A percentile compares a stretch with the other conserved stretches of the same genome.
Evolutionary conservation across 768 basidiomycete species (phyloP).

Genomic region (Phanerochaete sordida): DNA sequence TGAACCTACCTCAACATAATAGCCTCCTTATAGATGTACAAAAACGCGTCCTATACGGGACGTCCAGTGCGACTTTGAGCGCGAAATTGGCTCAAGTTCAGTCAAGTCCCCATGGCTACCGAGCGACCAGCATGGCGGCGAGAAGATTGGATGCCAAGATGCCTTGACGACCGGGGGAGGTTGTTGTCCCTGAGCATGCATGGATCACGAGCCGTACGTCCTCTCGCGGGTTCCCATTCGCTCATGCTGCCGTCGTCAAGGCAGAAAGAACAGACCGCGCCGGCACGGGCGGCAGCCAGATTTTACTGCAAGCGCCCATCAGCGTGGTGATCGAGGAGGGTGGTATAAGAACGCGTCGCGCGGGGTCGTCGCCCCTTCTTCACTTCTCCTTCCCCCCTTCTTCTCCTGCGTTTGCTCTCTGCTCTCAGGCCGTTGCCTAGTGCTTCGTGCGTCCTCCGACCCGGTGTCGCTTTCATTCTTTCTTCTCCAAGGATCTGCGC

Average conservation of each 20-base stretch:
- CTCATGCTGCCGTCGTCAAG: background rate
- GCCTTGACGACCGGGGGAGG: constrained; percentile 5
- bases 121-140: background rate
- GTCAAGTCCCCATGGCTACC: constrained; percentile 3
- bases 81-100: background rate
- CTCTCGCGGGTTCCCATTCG: background rate
- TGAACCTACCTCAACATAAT: background rate
- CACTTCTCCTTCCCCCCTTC: constrained; percentile 9
- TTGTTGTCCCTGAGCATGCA: constrained; percentile 3
- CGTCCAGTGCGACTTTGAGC: background rate
- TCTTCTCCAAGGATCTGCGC: constrained; percentile 17
- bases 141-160: background rate
- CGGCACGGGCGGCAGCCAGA: background rate
- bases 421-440: constrained; percentile 37
- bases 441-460: constrained; percentile 46
- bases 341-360: background rate
- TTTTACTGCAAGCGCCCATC: background rate
- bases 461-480: constrained; percentile 50
- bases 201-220: background rate
- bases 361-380: constrained; percentile 2
- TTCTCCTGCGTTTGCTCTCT: constrained; percentile 18
- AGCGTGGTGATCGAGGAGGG: background rate
- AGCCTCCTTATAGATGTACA: background rate
- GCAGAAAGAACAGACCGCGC: background rate
- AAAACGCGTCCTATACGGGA: background rate